Evolutionary conservation across 805 yeast species (phyloP).

Genomic region (Cyberlindnera euphorbiiphila): DNA sequence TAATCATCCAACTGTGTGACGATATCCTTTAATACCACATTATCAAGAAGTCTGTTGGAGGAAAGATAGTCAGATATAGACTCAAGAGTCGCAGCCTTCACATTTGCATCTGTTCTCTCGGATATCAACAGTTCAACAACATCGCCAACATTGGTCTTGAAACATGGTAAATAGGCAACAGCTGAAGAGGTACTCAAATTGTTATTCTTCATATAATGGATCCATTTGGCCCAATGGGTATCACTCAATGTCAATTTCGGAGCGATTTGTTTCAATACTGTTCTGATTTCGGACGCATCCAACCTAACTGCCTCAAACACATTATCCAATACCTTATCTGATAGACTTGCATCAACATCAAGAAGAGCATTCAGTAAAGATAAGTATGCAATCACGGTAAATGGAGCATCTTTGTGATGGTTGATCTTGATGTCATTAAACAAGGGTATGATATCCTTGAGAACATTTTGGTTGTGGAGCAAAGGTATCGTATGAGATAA

Average conservation of each 20-base stretch:
- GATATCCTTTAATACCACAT: conserved; percentile 10
- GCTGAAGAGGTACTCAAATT: conserved; percentile 37
- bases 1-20: conserved; percentile 63
- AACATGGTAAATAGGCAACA: conserved; percentile 28
- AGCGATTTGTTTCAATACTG: conserved; percentile 10
- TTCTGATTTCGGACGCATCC: conserved; percentile 14
- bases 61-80: conserved; percentile 18
- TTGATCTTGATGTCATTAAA: conserved; percentile 17
- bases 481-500: conserved; percentile 21
- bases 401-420: conserved; percentile 24
- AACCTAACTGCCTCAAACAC: conserved; percentile 23
- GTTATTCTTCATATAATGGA: conserved; percentile 36
- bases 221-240: conserved; percentile 28
- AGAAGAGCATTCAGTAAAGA: conserved; percentile 20
- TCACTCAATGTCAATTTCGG: conserved; percentile 12
- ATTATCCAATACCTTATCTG: conserved; percentile 11
- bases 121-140: conserved; percentile 19
- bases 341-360: neutral
- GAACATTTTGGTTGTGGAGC: neutral
- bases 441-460: conserved; percentile 5
- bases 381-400: conserved; percentile 25
- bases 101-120: conserved; percentile 23
- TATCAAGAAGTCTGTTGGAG: conserved; percentile 3
- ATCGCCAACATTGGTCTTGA: conserved; percentile 9
- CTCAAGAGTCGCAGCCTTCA: conserved; percentile 14